Evolutionary conservation across 768 basidiomycete genomes (phyloP), one percentile per base, ranked within the genome.

Genomic region (Cystobasidium onofrii): DNA sequence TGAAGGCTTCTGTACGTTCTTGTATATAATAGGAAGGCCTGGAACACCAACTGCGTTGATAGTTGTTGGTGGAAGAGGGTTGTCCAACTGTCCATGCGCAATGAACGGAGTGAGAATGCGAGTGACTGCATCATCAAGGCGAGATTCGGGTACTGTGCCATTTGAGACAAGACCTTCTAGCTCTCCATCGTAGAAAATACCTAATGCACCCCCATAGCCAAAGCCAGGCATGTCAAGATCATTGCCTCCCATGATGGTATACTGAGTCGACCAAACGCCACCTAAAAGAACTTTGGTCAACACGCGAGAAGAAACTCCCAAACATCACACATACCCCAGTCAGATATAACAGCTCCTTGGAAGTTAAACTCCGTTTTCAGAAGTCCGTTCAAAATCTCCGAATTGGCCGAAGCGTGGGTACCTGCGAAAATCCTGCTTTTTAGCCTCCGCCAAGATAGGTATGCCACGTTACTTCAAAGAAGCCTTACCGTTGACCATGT

Each of bases 301-400:
- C 31, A 10, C 54, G 20, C 33, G 52, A 29, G 64, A 6, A 60
- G 29, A 27, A 23, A n/a, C n/a, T n/a, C n/a, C n/a, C 15, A 29
- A 25, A 13, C 29, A 27, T 4, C 15, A 27, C 57, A 60, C 57
- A 17, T 34, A 60, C 31, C 80, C 89, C 89, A 90, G 80, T 90
- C 90, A 15, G 87, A 87, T 87, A 89, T 86, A 64, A 90, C 84
- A 36, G 84, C 89, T 46, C 89, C 90, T 81, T 88, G 88, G 84
- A 90, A 91, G 12, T 64, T 43, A 36, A 74, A 44, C 39, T 75
- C 75, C 15, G 75, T 66, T 76, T 82, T 82, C 61, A 82, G 70
- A 1, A 81, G 67, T 23, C 75, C 64, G 73, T 81, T 82, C 54
- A 79, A 76, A 7, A 78, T 76, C 36, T 78, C 71, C 36, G 77